Conservation (phyloP, 495 filamentous ascomycete species). For the Viridothelium virens region DNA sequence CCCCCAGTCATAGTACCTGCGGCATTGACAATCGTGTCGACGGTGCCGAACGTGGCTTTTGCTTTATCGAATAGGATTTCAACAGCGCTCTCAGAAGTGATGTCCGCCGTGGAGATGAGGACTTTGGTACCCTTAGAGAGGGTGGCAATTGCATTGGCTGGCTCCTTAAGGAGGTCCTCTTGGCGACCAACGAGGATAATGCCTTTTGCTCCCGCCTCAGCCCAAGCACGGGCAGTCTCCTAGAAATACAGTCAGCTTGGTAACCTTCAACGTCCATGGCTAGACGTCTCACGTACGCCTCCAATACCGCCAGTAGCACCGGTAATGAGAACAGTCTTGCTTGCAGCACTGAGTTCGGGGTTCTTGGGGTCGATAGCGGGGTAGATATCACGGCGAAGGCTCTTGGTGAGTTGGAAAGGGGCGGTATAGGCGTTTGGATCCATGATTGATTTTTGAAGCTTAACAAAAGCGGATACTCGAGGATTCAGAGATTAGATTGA, state of each 20-base stretch:
- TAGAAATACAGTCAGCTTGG: neutral
- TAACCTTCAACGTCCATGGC: neutral
- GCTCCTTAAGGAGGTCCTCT: slow-evolving; percentile 17
- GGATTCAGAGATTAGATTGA: neutral
- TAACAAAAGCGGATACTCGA: neutral
- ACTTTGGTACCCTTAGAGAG: slow-evolving; percentile 17
- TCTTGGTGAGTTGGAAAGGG: slow-evolving; percentile 26
- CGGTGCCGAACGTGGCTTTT: neutral
- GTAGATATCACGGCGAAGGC: slow-evolving; percentile 16
- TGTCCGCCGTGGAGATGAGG: slow-evolving; percentile 16
- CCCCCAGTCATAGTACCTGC: neutral
- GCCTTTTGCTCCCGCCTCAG: slow-evolving; percentile 20
- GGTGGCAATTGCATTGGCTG: slow-evolving; percentile 5
- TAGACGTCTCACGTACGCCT: slow-evolving; percentile 17
- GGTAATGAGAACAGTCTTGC: slow-evolving; percentile 26
- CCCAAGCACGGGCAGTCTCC: slow-evolving; percentile 22
- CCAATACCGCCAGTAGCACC: slow-evolving; percentile 25
- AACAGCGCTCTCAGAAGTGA: slow-evolving; percentile 20
- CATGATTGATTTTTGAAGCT: neutral
- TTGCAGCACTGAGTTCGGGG: slow-evolving; percentile 13
- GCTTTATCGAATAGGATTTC: slow-evolving; percentile 23
- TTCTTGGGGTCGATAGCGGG: slow-evolving; percentile 15
- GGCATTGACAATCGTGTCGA: slow-evolving; percentile 1
- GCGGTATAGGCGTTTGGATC: slow-evolving; percentile 16
- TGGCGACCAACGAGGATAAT: slow-evolving; percentile 26